Percentiles rank a stretch among this genome's conserved stretches.
These are phyloP conservation scores for Penicillium fuscoglaucum DNA, from an alignment of 2,329 filamentous ascomycete genomes.

Conservation along the genomic window DNA sequence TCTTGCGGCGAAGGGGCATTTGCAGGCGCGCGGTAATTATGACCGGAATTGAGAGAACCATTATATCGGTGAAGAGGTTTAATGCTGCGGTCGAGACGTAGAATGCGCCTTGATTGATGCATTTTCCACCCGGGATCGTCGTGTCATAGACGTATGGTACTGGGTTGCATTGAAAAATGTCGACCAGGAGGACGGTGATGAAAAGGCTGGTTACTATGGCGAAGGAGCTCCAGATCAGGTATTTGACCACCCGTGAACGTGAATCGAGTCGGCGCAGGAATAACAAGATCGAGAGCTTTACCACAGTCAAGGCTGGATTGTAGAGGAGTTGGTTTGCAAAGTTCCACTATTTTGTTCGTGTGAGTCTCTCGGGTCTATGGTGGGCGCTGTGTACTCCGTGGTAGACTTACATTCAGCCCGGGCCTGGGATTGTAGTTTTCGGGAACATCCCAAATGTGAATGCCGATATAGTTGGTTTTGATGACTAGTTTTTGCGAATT, in stretches of 20 bases:
- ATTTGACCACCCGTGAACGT: constrained; percentile 23
- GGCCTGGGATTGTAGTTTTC: constrained; percentile 14
- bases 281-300: constrained; percentile 33
- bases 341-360: constrained; percentile 21
- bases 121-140: constrained; percentile 23
- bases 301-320: constrained; percentile 31
- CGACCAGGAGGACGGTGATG: constrained; percentile 27
- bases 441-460: constrained; percentile 27
- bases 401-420: constrained; percentile 19
- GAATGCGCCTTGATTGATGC: constrained; percentile 32
- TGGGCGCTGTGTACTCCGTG: not conserved
- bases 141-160: constrained; percentile 27
- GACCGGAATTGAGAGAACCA: constrained; percentile 34
- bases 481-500: constrained; percentile 17
- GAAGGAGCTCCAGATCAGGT: constrained; percentile 25
- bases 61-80: constrained; percentile 34
- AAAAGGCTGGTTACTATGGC: constrained; percentile 23
- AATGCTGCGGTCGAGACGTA: constrained; percentile 30
- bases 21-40: constrained; percentile 33
- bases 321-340: constrained; percentile 34
- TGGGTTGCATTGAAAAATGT: constrained; percentile 35
- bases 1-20: constrained; percentile 30
- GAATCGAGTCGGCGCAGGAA: constrained; percentile 34
- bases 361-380: not conserved
- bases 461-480: constrained; percentile 29